Conservation (phyloP, 176 grass and related monocot species). For the Carex myosuroides region DNA sequence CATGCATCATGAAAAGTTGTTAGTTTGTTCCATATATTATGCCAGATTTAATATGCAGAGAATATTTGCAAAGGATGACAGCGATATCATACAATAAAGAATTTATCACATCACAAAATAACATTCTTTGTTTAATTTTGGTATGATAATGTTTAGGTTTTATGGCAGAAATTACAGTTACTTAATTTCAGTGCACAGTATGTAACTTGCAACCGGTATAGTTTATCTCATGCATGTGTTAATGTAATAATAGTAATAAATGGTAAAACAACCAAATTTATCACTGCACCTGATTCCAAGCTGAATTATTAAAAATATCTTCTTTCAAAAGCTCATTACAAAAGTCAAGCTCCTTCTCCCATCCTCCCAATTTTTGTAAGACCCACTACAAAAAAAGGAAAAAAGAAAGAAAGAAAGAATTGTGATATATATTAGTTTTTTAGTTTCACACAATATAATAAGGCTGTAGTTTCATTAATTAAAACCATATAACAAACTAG, state of each 20-base stretch:
- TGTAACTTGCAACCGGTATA: not conserved
- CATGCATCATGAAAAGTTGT: not conserved
- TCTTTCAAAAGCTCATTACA: constrained; percentile 71
- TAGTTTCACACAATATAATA: not conserved
- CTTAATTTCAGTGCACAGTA: not conserved
- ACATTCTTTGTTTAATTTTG: not conserved
- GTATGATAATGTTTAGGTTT: not conserved
- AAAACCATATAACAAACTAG: not conserved
- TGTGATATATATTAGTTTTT: not conserved
- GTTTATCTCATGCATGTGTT: not conserved
- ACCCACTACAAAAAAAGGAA: constrained; percentile 61
- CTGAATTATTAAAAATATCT: constrained; percentile 95
- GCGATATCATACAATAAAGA: not conserved
- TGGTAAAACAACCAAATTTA: not conserved
- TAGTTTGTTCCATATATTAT: not conserved
- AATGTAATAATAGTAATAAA: not conserved
- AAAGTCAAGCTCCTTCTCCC: constrained; percentile 77
- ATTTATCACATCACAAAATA: constrained; percentile 1
- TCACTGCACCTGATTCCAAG: constrained; percentile 88
- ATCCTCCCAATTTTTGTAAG: constrained; percentile 82
- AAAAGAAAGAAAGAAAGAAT: not conserved
- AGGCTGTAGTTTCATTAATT: not conserved
- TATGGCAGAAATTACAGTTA: not conserved
- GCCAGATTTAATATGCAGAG: not conserved
- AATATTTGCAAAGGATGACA: not conserved